Evolutionary conservation across 345 rosid species (phyloP).

Genomic region (Heritiera fomes): DNA sequence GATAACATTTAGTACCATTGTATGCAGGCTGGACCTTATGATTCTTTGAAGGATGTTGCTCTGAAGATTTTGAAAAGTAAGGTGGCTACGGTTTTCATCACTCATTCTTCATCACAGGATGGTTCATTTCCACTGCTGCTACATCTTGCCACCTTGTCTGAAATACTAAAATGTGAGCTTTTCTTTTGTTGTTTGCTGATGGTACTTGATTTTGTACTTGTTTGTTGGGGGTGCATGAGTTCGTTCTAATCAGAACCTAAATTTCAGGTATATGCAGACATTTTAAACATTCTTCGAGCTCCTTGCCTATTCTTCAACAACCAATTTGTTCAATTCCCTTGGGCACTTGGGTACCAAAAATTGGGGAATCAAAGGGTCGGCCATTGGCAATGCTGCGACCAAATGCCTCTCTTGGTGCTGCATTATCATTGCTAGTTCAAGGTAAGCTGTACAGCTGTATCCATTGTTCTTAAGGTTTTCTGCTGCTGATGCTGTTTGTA

Average conservation of each 20-base stretch:
- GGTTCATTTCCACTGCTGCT: conserved; percentile 79
- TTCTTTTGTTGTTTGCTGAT: conserved; percentile 12
- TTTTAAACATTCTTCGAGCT: conserved; percentile 80
- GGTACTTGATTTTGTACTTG: conserved; percentile 7
- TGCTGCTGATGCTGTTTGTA: too few species aligned
- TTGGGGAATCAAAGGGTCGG: too few species aligned
- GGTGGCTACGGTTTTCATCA: conserved; percentile 79
- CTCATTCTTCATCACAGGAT: conserved; percentile 53
- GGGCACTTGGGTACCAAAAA: too few species aligned
- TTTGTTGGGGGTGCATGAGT: conserved; percentile 20
- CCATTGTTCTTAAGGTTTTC: too few species aligned
- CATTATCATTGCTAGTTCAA: conserved; percentile 50
- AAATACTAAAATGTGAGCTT: conserved; percentile 79
- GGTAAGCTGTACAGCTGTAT: conserved; percentile 37
- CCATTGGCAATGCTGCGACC: too few species aligned
- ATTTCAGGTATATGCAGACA: conserved; percentile 90
- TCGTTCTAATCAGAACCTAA: conserved; percentile 31
- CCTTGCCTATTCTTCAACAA: too few species aligned
- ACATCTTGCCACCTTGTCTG: conserved; percentile 92
- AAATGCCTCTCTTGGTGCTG: too few species aligned
- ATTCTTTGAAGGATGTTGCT: conserved; percentile 81
- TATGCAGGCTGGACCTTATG: conserved; percentile 88
- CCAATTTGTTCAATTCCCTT: too few species aligned
- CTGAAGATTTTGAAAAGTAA: conserved; percentile 74
- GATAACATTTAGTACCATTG: conserved; percentile 5